These are phyloP conservation scores for Artemisia tridentata DNA, from an alignment of 129 eudicot species.

Conservation along the genomic window DNA sequence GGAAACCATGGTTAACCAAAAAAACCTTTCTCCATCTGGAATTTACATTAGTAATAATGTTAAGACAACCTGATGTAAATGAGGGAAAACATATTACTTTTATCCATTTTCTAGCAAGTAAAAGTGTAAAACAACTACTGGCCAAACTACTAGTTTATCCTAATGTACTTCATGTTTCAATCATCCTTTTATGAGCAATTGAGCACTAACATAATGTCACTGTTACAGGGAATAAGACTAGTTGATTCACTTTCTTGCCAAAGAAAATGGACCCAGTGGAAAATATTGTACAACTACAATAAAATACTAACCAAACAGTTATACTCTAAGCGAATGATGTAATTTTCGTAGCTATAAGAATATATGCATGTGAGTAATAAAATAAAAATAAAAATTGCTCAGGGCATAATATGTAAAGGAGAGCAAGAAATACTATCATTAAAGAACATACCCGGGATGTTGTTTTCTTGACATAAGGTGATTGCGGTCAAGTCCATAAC, in stretches of 20 bases:
- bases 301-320: not conserved
- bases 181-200: not conserved
- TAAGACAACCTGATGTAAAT: not conserved
- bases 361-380: not conserved
- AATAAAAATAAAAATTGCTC: no score
- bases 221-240: not conserved
- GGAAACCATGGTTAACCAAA: no score
- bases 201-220: not conserved
- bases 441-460: conserved; percentile 72
- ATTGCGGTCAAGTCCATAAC: conserved; percentile 99
- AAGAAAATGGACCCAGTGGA: not conserved
- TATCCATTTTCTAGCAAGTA: conserved; percentile 2
- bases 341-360: not conserved
- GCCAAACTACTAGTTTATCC: not conserved
- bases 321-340: not conserved
- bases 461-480: conserved; percentile 97
- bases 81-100: not conserved
- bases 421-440: not conserved
- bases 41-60: not conserved
- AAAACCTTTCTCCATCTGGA: not conserved
- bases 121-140: not conserved
- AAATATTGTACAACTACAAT: conserved; percentile 1
- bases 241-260: not conserved
- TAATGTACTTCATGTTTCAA: not conserved
- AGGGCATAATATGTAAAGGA: not conserved